Evolutionary conservation across 352 stramenopile genomes (phyloP), one percentile per base, ranked within the genome.

Genomic region (Globisporangium yorkense): DNA sequence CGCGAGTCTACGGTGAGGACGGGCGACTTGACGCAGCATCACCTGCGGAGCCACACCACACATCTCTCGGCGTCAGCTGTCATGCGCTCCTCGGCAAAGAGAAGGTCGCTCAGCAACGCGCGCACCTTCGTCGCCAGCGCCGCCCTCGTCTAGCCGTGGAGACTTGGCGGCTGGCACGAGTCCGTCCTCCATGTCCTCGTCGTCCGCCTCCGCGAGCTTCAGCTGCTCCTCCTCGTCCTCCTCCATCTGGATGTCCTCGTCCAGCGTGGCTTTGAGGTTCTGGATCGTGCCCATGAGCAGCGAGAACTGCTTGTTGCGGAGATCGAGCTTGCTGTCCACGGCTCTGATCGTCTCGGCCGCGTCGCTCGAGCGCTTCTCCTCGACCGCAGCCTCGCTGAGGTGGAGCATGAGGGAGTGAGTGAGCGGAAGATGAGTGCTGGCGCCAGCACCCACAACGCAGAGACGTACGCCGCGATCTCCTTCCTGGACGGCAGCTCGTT

Each of bases 261-360:
- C 78, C 45, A 93, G 59, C 43, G 80, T 91, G 31, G 79, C 68
- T 54, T 92, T 87, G 46, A 95, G 66, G 60, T 95, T 87, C 68
- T 92, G 81, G 54, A 95, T 93, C 16, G 85, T 92, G 47, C 65
- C 73, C 71, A 95, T 86, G 33, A 95, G 67, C 29, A 95, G 58
- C 54, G 78, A 67, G 49, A 93, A 91, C 66, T 95, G 81, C 57
- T 96, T 94, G 16, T 71, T 77, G 41, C 82, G 76, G 39, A 89
- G 61, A 29, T 84, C 77, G 16, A 94, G 64, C 21, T 88, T 88
- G 16, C 52, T 59, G 54, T 91, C 80, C 47, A 91, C 75, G 0
- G 63, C 51, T 10, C 80, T 66, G 40, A 88, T 77, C 9, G 67
- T 72, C n/a, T 65, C 72, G 27, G 74, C 80, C 1, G 78, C 77